Evolutionary conservation across 306 rosid species (phyloP), one percentile per base, ranked within the genome.

Genomic region (Begonia masoniana): DNA sequence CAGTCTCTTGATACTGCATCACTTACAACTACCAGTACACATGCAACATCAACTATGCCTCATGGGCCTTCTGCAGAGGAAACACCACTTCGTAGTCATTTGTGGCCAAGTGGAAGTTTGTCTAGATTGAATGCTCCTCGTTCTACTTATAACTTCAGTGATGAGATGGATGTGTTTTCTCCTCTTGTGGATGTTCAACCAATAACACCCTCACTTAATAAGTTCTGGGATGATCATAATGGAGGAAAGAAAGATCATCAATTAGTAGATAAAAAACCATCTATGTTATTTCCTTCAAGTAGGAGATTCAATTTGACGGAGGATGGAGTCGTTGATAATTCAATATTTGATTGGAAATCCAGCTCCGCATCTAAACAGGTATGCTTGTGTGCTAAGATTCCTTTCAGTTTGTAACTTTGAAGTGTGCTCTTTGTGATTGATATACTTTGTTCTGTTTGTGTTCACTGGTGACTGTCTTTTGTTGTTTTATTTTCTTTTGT

Each of bases 151-250:
- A 79, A 83, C 82, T 79, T 83, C 59, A 86, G 83, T 76, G 99
- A 92, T 77, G 99, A 92, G 65, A 86, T 92, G 96, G 99, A 86
- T 67, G 95, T 92, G 36, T 92, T 92, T 73, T 92, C 99, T 71
- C 99, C 99, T 51, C 73, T 92, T 41, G 99, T 92, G 76, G 99
- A 92, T 79, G 96, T 92, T 71, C 88, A 84, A 47, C 99, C 96
- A 50, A 75, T 92, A 66, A 83, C 94, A 45, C 88, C 95, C 51
- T 62, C 96, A 15, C 80, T 75, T 43, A 78, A 72, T 67, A 79
- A 79, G 71, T 26, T 83, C 15, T 86, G 96, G 99, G 95, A 92
- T 74, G 96, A 81, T 47, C 76, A 62, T 47, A 74, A 71, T 59
- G 88, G 84, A 68, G 50, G 50, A 54, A 91, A 83, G 82, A 83